Evolutionary conservation across 2,329 filamentous ascomycete genomes (phyloP).

Genomic region (Beauveria bassiana): DNA sequence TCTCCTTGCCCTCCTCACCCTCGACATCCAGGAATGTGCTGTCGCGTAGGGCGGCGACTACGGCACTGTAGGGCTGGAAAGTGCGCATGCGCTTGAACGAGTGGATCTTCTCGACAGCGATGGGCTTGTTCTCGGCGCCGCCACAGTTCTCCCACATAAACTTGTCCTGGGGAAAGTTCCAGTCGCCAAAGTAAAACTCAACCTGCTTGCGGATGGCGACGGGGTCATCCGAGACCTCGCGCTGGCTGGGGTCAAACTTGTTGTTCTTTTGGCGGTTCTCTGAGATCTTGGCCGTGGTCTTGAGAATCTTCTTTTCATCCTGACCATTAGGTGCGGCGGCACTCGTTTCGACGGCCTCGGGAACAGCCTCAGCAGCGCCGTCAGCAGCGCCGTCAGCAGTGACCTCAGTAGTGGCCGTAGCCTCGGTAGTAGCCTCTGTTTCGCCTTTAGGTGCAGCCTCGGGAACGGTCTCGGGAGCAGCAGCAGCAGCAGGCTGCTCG

Average conservation of each 20-base stretch:
- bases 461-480: slow-evolving; percentile 24
- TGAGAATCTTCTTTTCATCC: slow-evolving; percentile 30
- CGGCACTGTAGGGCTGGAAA: slow-evolving; percentile 79
- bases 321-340: slow-evolving; percentile 12
- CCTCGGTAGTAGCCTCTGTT: slow-evolving; percentile 15
- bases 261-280: slow-evolving; percentile 45
- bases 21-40: slow-evolving; percentile 66
- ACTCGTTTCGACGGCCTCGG: slow-evolving; percentile 16
- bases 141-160: slow-evolving; percentile 75
- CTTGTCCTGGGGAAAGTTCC: slow-evolving; percentile 81
- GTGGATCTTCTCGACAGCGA: slow-evolving; percentile 69
- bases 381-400: slow-evolving; percentile 15
- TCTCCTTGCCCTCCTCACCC: slow-evolving; percentile 66
- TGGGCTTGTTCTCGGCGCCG: slow-evolving; percentile 72
- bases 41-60: slow-evolving; percentile 75
- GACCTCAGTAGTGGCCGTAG: slow-evolving; percentile 28
- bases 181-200: slow-evolving; percentile 93
- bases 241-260: slow-evolving; percentile 63
- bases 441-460: slow-evolving; percentile 35
- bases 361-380: slow-evolving; percentile 18
- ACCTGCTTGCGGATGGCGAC: slow-evolving; percentile 80
- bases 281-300: slow-evolving; percentile 35
- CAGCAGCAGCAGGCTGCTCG: slow-evolving; percentile 49
- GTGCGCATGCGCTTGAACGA: slow-evolving; percentile 93
- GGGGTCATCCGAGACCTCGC: slow-evolving; percentile 67